A percentile compares a stretch with the other conserved stretches of the same genome.
Conservation (phyloP, 1,284 basidiomycete species). For the Waitea zeae region DNA sequence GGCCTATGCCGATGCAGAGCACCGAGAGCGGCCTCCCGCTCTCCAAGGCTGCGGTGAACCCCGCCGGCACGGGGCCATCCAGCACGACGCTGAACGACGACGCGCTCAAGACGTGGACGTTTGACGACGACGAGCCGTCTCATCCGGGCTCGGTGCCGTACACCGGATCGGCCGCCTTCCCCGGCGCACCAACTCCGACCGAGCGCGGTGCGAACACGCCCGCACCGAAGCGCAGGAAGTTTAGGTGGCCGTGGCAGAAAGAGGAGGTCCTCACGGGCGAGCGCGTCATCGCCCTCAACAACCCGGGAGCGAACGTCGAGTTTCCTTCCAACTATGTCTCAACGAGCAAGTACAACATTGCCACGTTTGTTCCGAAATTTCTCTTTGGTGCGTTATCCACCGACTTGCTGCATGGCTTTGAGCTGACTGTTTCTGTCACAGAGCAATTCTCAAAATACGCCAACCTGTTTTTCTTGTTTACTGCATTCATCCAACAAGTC, state of each 20-base stretch:
- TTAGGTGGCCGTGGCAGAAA: constrained; percentile 71
- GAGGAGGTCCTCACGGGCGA: constrained; percentile 42
- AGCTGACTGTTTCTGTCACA: constrained; percentile 12
- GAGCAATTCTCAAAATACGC: constrained; percentile 99
- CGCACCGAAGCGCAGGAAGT: constrained; percentile 18
- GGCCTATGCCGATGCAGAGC: constrained; percentile 35
- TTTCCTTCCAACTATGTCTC: constrained; percentile 78
- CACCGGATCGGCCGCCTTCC: constrained; percentile 5
- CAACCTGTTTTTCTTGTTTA: constrained; percentile 98
- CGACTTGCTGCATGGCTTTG: background rate
- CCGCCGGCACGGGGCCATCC: constrained; percentile 35
- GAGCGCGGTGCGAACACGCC: constrained; percentile 7
- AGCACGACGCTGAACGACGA: constrained; percentile 20
- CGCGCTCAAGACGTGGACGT: constrained; percentile 50
- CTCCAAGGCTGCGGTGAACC: constrained; percentile 34
- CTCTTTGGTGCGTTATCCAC: constrained; percentile 47
- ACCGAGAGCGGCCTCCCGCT: constrained; percentile 51
- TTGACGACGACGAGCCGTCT: constrained; percentile 43
- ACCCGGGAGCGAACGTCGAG: constrained; percentile 39
- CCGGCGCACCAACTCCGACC: constrained; percentile 2
- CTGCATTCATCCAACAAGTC: constrained; percentile 95
- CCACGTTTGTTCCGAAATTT: constrained; percentile 89
- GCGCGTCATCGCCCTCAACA: constrained; percentile 62
- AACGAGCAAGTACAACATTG: constrained; percentile 90
- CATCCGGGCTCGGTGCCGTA: constrained; percentile 18